A percentile compares a stretch with the other conserved stretches of the same genome.
Evolutionary conservation across 2,329 filamentous ascomycete species (phyloP).

Genomic region (Aulographum hederae): DNA sequence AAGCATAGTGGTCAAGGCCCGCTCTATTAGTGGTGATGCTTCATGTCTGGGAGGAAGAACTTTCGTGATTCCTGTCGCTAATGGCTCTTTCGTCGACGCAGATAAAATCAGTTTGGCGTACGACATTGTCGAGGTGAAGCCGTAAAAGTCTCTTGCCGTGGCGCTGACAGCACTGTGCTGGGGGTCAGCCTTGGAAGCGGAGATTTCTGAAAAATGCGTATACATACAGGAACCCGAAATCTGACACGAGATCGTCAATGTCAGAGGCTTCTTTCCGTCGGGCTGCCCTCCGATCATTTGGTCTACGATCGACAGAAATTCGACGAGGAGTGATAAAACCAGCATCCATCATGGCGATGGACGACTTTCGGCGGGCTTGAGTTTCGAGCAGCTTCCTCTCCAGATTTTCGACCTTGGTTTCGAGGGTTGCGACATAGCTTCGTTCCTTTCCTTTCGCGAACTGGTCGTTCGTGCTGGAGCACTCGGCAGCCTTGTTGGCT

Average conservation of each 20-base stretch:
- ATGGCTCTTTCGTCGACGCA: conserved; percentile 55
- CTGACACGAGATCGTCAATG: conserved; percentile 80
- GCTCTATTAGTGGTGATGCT: conserved; percentile 36
- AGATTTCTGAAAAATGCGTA: not conserved
- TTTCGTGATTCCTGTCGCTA: conserved; percentile 42
- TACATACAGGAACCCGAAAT: conserved; percentile 74
- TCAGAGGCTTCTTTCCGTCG: conserved; percentile 56
- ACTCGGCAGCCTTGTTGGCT: conserved; percentile 69
- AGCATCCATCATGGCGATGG: conserved; percentile 45
- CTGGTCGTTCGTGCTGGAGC: conserved; percentile 87
- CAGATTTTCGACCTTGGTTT: conserved; percentile 74
- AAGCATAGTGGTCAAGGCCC: conserved; percentile 41
- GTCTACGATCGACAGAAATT: conserved; percentile 12
- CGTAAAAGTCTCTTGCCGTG: conserved; percentile 83
- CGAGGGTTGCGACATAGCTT: conserved; percentile 92
- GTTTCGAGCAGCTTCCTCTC: conserved; percentile 52
- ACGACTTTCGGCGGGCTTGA: conserved; percentile 50
- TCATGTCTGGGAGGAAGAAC: conserved; percentile 53
- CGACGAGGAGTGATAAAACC: conserved; percentile 13
- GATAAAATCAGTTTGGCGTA: conserved; percentile 78
- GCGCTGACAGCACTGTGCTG: conserved; percentile 69
- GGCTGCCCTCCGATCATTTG: conserved; percentile 20
- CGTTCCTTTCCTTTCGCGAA: conserved; percentile 90
- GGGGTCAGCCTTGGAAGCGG: conserved; percentile 6
- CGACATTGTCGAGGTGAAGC: conserved; percentile 74